phyloP scores from a whole-genome alignment of 805 yeast species.

The Saturnispora galanensis region DNA sequence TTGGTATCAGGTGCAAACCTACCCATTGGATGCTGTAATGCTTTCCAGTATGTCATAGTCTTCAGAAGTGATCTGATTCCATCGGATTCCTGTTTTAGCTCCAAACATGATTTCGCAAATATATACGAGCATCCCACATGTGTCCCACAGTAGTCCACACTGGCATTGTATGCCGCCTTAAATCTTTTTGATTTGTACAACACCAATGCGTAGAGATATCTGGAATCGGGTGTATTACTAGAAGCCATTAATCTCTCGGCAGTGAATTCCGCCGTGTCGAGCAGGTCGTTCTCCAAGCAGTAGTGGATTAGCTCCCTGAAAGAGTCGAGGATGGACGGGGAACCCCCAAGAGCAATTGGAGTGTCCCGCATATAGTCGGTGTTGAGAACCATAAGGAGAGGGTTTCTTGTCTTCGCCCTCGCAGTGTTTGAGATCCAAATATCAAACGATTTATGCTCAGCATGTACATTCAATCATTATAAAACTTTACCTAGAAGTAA shows the following conservation, averaged over 20 bases:
- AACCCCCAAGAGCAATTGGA: not conserved
- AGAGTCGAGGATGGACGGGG: not conserved
- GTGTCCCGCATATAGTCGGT: not conserved
- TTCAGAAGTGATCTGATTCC: constrained; percentile 47
- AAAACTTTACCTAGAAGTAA: not conserved
- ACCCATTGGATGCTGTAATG: constrained; percentile 2
- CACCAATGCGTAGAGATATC: constrained; percentile 62
- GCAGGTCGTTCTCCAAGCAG: constrained; percentile 59
- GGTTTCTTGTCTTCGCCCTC: constrained; percentile 1
- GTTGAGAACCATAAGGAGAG: not conserved
- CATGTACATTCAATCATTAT: not conserved
- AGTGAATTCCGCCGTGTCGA: constrained; percentile 73
- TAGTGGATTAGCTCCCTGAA: constrained; percentile 51
- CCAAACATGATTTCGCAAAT: constrained; percentile 58
- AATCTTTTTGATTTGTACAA: constrained; percentile 48
- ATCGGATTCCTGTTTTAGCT: constrained; percentile 44
- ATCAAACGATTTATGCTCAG: not conserved
- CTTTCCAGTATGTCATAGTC: constrained; percentile 30
- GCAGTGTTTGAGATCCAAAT: no score
- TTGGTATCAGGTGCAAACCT: constrained; percentile 54
- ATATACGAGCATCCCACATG: constrained; percentile 73
- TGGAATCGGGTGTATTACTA: constrained; percentile 46
- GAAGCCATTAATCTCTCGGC: constrained; percentile 67
- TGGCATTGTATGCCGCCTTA: constrained; percentile 51
- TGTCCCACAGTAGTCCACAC: constrained; percentile 29